Conservation (phyloP, 164 flowering plant species). For the Saururus chinensis region DNA sequence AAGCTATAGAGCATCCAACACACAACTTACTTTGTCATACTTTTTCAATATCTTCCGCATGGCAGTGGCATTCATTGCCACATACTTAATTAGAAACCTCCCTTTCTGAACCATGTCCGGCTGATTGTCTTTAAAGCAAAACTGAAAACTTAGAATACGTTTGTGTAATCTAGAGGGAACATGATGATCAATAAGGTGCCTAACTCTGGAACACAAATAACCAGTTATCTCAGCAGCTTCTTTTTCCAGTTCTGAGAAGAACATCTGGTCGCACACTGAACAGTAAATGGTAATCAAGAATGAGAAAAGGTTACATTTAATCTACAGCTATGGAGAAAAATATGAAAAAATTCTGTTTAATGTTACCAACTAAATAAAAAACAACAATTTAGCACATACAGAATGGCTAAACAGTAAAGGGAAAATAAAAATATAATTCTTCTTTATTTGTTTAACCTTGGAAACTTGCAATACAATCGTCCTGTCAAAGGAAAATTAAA, state of each 20-base stretch:
- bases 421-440: no score
- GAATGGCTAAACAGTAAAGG: no score
- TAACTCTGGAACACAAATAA: conserved; percentile 58
- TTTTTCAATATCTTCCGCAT: conserved; percentile 84
- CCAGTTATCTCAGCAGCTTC: conserved; percentile 75
- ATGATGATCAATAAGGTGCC: conserved; percentile 61
- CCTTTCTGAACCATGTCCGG: conserved; percentile 44
- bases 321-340: background rate
- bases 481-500: no score
- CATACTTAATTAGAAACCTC: conserved; percentile 52
- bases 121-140: conserved; percentile 44
- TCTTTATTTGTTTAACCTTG: no score
- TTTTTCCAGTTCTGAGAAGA: conserved; percentile 74
- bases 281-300: background rate
- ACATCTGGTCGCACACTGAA: conserved; percentile 70
- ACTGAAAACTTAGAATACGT: conserved; percentile 32
- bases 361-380: no score
- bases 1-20: background rate
- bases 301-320: background rate
- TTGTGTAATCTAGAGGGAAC: conserved; percentile 42
- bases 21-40: conserved; percentile 66
- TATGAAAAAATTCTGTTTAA: background rate
- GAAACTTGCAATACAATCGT: no score
- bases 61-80: conserved; percentile 82
- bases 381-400: no score